Evolutionary conservation across 768 basidiomycete species (phyloP), one percentile per base, ranked within the genome.

Genomic region (Coprinellus micaceus): DNA sequence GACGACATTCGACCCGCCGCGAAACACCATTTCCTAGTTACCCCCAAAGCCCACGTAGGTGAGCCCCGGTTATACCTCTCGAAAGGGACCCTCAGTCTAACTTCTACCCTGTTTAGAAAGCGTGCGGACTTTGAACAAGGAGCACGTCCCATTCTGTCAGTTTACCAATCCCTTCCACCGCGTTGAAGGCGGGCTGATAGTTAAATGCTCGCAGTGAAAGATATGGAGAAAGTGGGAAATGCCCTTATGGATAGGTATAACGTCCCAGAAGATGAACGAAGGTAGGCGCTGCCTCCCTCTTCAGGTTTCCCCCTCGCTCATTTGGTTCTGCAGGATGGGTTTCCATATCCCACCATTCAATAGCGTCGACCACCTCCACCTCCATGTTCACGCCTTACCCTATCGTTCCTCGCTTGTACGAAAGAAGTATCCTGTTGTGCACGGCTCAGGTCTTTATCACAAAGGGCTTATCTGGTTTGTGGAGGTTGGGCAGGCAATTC

Each of bases 311-410:
- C 21, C 3, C 10, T 26, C 13, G 26, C 24, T 24, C 24, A 11
- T 26, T 28, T 52, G 25, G 37, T 22, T 13, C 47, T 53, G 33
- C 54, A 90, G 90, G 59, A 75, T 91, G 72, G 89, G 90, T 1
- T 92, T 91, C 64, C 89, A 92, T 65, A 88, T 91, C 52, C 86
- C 89, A 0, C 90, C 90, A 0, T 89, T 87, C 68, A 85, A 81
- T 56, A 85, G 83, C 30, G 77, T 91, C 4, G 64, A 82, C 33
- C 89, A 92, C 64, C 74, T 92, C 15, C 90, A 91, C 66, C 69
- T 92, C 37, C 90, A 91, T 64, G 81, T 86, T 22, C 85, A 88
- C 46, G 83, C 74, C 3, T 66, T 89, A 51, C 90, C 90, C 0
- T 89, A 87, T 72, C 74, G 67, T 19, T 78, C 80, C 0, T 40